phyloP scores from a whole-genome alignment of 805 yeast species.

The Yarrowia osloensis region DNA sequence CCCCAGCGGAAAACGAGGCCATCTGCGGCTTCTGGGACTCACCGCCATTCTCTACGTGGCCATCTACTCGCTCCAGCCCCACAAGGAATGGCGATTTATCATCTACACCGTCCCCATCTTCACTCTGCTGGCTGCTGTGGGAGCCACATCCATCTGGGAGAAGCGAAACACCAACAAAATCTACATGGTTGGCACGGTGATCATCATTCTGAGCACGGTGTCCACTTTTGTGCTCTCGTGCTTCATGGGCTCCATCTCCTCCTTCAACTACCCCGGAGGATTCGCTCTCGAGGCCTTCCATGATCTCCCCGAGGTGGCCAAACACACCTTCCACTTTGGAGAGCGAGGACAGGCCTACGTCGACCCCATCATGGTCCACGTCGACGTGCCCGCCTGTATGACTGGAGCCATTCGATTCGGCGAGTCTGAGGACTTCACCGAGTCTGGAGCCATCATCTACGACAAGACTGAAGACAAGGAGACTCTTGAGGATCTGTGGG shows the following conservation, averaged over 20 bases:
- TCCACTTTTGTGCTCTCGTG: constrained; percentile 48
- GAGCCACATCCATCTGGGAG: constrained; percentile 49
- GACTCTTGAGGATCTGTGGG: constrained; percentile 49
- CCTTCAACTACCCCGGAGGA: constrained; percentile 89
- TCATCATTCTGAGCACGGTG: constrained; percentile 44
- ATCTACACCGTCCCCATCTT: constrained; percentile 72
- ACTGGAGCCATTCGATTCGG: constrained; percentile 81
- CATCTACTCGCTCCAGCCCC: constrained; percentile 77
- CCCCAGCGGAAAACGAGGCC: constrained; percentile 38
- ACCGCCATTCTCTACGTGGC: constrained; percentile 59
- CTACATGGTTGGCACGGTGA: constrained; percentile 39
- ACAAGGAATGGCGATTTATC: constrained; percentile 93
- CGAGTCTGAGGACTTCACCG: constrained; percentile 49
- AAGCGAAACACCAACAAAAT: constrained; percentile 38
- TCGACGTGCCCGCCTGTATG: constrained; percentile 83
- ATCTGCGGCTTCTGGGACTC: constrained; percentile 50
- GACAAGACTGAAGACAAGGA: constrained; percentile 71
- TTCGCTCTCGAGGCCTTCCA: constrained; percentile 62
- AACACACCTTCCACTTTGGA: constrained; percentile 33
- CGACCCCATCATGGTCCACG: constrained; percentile 54
- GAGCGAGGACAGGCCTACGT: constrained; percentile 24
- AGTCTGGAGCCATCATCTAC: constrained; percentile 45
- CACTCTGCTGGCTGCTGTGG: constrained; percentile 63
- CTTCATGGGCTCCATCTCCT: constrained; percentile 61
- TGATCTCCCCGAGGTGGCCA: constrained; percentile 40